A percentile compares a stretch with the other conserved stretches of the same genome.
phyloP scores from a whole-genome alignment of 495 filamentous ascomycete species.

The Xylaria intraflava region DNA sequence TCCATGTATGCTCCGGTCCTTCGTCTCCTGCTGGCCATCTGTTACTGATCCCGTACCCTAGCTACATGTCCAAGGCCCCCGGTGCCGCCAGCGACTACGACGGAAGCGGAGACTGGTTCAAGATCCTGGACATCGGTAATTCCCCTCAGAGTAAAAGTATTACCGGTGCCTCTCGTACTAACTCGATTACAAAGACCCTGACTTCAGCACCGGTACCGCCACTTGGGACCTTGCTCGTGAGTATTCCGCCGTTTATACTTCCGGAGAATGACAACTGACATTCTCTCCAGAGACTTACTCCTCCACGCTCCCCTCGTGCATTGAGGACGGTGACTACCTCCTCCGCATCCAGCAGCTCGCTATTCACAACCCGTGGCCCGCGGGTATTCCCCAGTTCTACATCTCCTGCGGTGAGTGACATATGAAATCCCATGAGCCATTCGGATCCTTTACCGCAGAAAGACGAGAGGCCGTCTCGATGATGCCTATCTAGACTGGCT shows the following conservation, averaged over 20 bases:
- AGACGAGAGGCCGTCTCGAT: too few relatives aligned
- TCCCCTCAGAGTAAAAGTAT: neutral
- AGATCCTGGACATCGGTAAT: conserved; percentile 34
- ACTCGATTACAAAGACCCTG: neutral
- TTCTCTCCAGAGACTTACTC: conserved; percentile 31
- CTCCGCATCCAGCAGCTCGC: conserved; percentile 48
- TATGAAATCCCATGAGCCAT: neutral
- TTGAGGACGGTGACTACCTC: conserved; percentile 50
- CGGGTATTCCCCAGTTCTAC: conserved; percentile 29
- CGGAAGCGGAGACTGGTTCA: conserved; percentile 39
- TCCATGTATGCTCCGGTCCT: conserved; percentile 23
- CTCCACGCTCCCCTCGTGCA: conserved; percentile 38
- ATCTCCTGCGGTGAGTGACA: conserved; percentile 18
- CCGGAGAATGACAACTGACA: neutral
- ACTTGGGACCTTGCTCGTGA: conserved; percentile 18
- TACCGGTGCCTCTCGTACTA: neutral
- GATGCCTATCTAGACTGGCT: too few relatives aligned
- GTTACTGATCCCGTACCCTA: conserved; percentile 1
- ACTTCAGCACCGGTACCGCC: conserved; percentile 25
- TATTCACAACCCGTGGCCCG: conserved; percentile 43
- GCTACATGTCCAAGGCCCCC: conserved; percentile 41
- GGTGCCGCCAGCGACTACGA: conserved; percentile 31
- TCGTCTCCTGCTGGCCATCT: neutral
- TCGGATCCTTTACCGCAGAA: neutral
- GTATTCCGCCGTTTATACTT: neutral